Percentiles rank a stretch among this genome's conserved stretches.
Conservation (phyloP, 2,329 filamentous ascomycete species). For the Xylaria multiplex region DNA sequence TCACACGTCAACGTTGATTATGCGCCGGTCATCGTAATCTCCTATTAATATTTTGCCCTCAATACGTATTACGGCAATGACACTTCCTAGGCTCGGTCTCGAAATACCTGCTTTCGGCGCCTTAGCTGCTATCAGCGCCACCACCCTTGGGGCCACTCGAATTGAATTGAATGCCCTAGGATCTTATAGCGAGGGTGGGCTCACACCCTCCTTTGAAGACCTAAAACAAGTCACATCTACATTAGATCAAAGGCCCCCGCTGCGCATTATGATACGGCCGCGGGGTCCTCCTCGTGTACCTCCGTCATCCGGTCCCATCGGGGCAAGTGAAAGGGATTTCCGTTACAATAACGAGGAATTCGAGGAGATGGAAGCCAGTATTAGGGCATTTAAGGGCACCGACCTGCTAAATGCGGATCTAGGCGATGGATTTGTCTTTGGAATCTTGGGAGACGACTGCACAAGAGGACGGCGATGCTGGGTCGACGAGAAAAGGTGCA, state of each 20-base stretch:
- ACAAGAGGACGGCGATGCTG: slow-evolving; percentile 25
- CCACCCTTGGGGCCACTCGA: slow-evolving; percentile 57
- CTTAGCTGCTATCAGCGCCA: slow-evolving; percentile 53
- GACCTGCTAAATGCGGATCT: slow-evolving; percentile 52
- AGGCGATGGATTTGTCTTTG: slow-evolving; percentile 69
- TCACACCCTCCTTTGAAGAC: slow-evolving; percentile 59
- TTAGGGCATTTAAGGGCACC: slow-evolving; percentile 52
- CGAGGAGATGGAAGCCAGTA: slow-evolving; percentile 54
- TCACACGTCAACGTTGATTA: neutral
- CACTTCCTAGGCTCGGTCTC: slow-evolving; percentile 47
- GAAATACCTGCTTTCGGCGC: slow-evolving; percentile 66
- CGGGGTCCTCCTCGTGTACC: slow-evolving; percentile 49
- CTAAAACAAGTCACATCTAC: slow-evolving; percentile 47
- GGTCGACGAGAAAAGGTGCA: slow-evolving; percentile 56
- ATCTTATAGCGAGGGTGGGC: slow-evolving; percentile 62
- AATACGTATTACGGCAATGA: neutral
- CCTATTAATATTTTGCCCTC: neutral
- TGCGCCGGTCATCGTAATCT: neutral
- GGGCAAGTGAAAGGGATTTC: slow-evolving; percentile 53
- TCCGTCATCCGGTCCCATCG: slow-evolving; percentile 37
- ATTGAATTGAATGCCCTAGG: slow-evolving; percentile 64
- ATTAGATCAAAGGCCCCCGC: slow-evolving; percentile 47
- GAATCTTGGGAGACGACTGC: slow-evolving; percentile 50
- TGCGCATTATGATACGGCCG: slow-evolving; percentile 67
- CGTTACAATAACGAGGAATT: slow-evolving; percentile 60